These are phyloP conservation scores for Xylariales sp. DNA, from an alignment of 2,329 filamentous ascomycete genomes.

Conservation along the genomic window DNA sequence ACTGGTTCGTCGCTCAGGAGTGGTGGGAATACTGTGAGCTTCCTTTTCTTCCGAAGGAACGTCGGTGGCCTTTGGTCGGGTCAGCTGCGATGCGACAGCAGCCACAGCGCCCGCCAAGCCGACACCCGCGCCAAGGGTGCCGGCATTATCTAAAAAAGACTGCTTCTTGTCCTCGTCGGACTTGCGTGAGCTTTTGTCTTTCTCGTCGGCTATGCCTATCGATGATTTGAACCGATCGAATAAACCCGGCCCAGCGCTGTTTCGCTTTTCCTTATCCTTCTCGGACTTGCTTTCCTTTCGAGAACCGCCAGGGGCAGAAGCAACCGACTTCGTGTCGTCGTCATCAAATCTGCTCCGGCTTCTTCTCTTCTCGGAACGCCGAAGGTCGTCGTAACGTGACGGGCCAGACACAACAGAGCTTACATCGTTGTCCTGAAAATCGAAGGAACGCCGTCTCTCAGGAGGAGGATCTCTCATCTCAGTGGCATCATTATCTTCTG, in stretches of 20 bases:
- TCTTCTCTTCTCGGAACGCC: constrained; percentile 28
- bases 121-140: constrained; percentile 65
- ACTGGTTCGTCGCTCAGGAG: constrained; percentile 17
- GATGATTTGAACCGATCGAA: constrained; percentile 45
- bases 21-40: constrained; percentile 19
- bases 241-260: constrained; percentile 39
- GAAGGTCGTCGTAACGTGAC: constrained; percentile 28
- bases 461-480: constrained; percentile 35
- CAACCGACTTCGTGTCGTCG: constrained; percentile 40
- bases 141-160: constrained; percentile 71
- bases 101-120: constrained; percentile 51
- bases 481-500: constrained; percentile 27
- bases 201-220: constrained; percentile 29
- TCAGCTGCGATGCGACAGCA: constrained; percentile 33
- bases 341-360: constrained; percentile 36
- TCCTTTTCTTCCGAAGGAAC: constrained; percentile 37
- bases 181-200: constrained; percentile 23
- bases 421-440: constrained; percentile 38
- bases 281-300: constrained; percentile 23
- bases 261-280: constrained; percentile 32
- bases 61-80: constrained; percentile 43
- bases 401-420: constrained; percentile 46
- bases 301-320: constrained; percentile 34
- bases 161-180: constrained; percentile 34
- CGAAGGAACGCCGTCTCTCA: constrained; percentile 33